phyloP scores from a whole-genome alignment of 2,329 filamentous ascomycete genomes.

The Paraconiothyrium brasiliense region DNA sequence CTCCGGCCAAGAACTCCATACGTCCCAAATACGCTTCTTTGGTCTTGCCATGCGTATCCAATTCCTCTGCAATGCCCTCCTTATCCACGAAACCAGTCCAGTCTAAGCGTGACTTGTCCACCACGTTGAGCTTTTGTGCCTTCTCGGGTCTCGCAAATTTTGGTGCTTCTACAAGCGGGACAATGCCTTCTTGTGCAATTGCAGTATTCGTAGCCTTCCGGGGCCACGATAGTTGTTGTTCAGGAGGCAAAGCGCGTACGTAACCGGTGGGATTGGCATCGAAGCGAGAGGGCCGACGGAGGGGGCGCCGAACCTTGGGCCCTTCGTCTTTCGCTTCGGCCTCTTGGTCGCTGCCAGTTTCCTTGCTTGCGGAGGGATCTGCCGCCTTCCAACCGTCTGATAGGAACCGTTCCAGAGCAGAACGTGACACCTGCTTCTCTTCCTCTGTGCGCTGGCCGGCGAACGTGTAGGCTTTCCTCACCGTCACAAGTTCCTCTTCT shows the following conservation, averaged over 20 bases:
- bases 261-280: conserved; percentile 60
- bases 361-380: conserved; percentile 21
- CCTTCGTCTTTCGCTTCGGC: conserved; percentile 16
- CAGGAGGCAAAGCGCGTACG: conserved; percentile 56
- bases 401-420: conserved; percentile 39
- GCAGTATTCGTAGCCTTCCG: conserved; percentile 28
- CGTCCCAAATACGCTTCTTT: conserved; percentile 69
- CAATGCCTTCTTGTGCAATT: conserved; percentile 23
- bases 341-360: conserved; percentile 12
- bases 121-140: conserved; percentile 70
- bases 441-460: conserved; percentile 77
- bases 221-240: conserved; percentile 55
- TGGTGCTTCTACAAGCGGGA: conserved; percentile 26
- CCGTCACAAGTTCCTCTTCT: conserved; percentile 61
- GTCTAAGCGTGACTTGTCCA: conserved; percentile 72
- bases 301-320: conserved; percentile 39
- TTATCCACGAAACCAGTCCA: conserved; percentile 72
- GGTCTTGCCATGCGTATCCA: conserved; percentile 68
- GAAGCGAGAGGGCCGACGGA: conserved; percentile 59
- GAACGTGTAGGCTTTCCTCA: conserved; percentile 78
- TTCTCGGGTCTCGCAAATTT: conserved; percentile 43
- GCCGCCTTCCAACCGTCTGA: conserved; percentile 43
- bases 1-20: conserved; percentile 69
- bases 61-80: conserved; percentile 68
- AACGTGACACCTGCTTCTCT: conserved; percentile 70